Base-by-base conservation (phyloP, 2,329 filamentous ascomycete species). In the Fusarium pseudonygamai region DNA sequence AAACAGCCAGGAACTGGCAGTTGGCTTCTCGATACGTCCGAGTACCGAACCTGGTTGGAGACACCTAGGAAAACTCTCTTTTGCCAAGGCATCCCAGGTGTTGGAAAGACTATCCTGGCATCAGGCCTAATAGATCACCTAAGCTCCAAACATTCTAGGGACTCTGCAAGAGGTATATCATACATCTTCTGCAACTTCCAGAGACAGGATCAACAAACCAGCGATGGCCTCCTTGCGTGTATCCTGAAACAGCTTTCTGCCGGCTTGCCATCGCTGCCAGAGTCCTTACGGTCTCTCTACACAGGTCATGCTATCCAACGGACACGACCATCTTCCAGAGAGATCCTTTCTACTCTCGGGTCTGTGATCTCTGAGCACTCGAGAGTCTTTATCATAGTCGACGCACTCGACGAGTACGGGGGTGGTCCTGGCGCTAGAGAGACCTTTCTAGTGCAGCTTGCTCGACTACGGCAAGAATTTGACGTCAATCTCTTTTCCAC, bases 231-330 rank as follows among this genome's bases (percentile, higher is more conserved):
- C 5, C 42, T 45, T 13, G 7, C 18, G 4, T 26, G 24, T 20
- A 14, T 45, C 5, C 16, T 45, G 0, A 45, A 45, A 20, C 42
- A 45, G 7, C 24, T 45, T 20, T 26, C 42, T 13, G 42, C 24
- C 0, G 11, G 24, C 0, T 20, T 45, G 11, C 24, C 24, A 1
- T 26, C 16, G 0, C 11, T 45, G 5, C 42, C 42, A 7, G 11
- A 26, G 0, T 45, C 11, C 42, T 4, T 45, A 14, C 11, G 24
- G 1, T 45, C 42, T 14, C 42, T 45, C 7, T 26, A 45, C 24
- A 45, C 42, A 45, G 4, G 1, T 7, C 42, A 45, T 20, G 0
- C 42, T 4, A 45, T 45, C 16, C 16, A 2, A 26, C 24, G 16
- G 4, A 45, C 42, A 4, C 42, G 42, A 1, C 42, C 42, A 14